A percentile compares a stretch with the other conserved stretches of the same genome.
These are phyloP conservation scores for Talaromyces amestolkiae DNA, from an alignment of 2,329 filamentous ascomycete species.

Conservation along the genomic window DNA sequence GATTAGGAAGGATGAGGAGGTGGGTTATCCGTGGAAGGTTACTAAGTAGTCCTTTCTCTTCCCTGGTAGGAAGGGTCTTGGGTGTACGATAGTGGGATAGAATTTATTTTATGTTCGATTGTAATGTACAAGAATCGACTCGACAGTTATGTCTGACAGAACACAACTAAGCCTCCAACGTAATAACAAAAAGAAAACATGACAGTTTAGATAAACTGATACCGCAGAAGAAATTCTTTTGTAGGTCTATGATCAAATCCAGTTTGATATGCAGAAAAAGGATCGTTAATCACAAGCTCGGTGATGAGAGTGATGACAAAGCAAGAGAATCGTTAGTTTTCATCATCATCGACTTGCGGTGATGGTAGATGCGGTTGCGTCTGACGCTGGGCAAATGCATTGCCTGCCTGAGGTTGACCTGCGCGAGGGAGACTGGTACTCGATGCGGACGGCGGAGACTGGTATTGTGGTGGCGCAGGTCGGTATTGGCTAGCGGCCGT, in stretches of 20 bases:
- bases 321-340: conserved; percentile 6
- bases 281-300: neutral
- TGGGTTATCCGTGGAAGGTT: conserved; percentile 64
- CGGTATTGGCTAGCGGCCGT: conserved; percentile 11
- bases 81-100: neutral
- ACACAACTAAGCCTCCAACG: neutral
- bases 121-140: conserved; percentile 1
- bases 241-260: conserved; percentile 8
- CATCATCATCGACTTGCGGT: conserved; percentile 11
- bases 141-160: neutral
- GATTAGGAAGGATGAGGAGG: conserved; percentile 76
- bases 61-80: neutral
- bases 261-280: neutral
- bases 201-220: neutral
- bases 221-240: neutral
- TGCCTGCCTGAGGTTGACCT: conserved; percentile 13
- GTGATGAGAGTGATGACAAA: neutral
- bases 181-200: neutral
- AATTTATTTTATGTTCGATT: neutral
- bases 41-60: conserved; percentile 26
- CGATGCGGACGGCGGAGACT: conserved; percentile 3
- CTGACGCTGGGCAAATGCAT: conserved; percentile 26
- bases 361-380: conserved; percentile 1
- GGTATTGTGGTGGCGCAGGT: conserved; percentile 16
- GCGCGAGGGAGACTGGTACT: neutral